Evolutionary conservation across 345 rosid species (phyloP).

Genomic region (Corchorus capsularis): DNA sequence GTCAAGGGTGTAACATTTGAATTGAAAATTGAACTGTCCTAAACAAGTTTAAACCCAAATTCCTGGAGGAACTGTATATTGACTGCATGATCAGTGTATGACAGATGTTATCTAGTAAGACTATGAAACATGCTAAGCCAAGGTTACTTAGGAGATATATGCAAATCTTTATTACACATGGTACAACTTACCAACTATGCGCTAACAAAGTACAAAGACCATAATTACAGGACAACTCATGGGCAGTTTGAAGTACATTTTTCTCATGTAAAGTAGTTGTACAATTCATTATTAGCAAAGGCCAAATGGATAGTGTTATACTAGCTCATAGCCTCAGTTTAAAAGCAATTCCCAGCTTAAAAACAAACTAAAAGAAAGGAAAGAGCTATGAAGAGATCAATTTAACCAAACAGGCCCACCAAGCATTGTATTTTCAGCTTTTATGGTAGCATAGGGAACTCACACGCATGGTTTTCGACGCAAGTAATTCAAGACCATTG

Average conservation of each 20-base stretch:
- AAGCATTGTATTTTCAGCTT: background rate
- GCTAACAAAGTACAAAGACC: background rate
- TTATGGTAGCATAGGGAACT: conserved; percentile 39
- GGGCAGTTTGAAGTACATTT: background rate
- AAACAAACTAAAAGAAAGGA: background rate
- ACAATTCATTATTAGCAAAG: background rate
- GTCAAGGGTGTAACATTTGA: background rate
- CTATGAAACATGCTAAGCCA: background rate
- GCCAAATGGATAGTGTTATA: background rate
- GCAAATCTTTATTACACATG: background rate
- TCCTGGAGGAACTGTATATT: background rate
- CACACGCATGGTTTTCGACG: conserved; percentile 65
- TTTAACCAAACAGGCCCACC: background rate
- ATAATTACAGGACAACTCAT: background rate
- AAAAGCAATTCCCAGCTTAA: background rate
- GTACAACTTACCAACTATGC: background rate
- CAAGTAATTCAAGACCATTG: conserved; percentile 56
- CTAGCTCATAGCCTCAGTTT: background rate
- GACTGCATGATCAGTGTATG: background rate
- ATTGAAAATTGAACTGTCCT: background rate
- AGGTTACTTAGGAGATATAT: background rate
- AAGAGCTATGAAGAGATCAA: background rate
- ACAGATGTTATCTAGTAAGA: too few relatives aligned
- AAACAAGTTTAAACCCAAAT: background rate
- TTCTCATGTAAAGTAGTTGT: too few relatives aligned